Conservation (phyloP, 176 grass and related monocot genomes). For the Areca catechu region DNA sequence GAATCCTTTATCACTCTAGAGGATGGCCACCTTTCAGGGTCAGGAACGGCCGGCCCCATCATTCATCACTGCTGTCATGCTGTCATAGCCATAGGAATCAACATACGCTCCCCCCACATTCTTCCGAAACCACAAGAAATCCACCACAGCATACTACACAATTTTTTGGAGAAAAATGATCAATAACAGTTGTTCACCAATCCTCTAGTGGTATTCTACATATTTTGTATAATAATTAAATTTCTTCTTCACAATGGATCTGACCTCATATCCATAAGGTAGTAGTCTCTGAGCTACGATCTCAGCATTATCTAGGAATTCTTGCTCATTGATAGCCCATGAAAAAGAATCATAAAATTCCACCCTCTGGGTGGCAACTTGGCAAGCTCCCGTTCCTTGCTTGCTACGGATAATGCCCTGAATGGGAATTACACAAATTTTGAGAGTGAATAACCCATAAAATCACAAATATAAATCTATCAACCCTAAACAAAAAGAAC, state of each 20-base stretch:
- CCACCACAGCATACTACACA: conserved; percentile 66
- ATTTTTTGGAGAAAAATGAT: neutral
- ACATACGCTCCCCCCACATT: conserved; percentile 45
- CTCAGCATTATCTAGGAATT: conserved; percentile 62
- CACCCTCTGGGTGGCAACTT: conserved; percentile 63
- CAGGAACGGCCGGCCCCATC: conserved; percentile 79
- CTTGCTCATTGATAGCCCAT: conserved; percentile 60
- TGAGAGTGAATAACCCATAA: too few species aligned
- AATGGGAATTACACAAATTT: neutral
- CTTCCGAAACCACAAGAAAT: conserved; percentile 83
- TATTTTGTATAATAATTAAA: neutral
- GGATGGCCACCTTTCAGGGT: conserved; percentile 70
- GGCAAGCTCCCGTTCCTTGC: conserved; percentile 19
- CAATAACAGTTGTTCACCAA: neutral
- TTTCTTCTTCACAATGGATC: neutral
- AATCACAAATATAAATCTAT: too few species aligned
- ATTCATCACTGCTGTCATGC: conserved; percentile 70
- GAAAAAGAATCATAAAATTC: conserved; percentile 96
- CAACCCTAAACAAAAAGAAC: too few species aligned
- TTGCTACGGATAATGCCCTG: conserved; percentile 25
- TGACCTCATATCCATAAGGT: conserved; percentile 68
- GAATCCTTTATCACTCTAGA: conserved; percentile 57
- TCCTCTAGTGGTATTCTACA: neutral
- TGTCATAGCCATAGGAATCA: conserved; percentile 71
- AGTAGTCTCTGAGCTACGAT: conserved; percentile 60